Evolutionary conservation across 2,329 filamentous ascomycete species (phyloP).

Genomic region (Colletotrichum filicis): DNA sequence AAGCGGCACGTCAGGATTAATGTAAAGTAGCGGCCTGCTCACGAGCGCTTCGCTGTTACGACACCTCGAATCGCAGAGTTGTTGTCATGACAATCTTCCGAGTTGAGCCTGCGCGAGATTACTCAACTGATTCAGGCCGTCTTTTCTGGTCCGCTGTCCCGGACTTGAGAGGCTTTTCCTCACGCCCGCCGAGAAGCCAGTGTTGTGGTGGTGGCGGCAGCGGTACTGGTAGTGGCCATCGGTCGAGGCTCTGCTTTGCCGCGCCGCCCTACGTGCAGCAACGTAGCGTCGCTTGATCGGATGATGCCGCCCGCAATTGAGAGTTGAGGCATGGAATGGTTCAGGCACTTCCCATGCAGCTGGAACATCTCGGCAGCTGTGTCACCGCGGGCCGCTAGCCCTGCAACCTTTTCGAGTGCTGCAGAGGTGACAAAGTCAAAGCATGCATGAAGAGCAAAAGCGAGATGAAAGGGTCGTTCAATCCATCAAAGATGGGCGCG

Average conservation of each 20-base stretch:
- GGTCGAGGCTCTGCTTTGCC: background rate
- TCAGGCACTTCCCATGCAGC: slow-evolving; percentile 33
- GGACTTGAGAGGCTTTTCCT: background rate
- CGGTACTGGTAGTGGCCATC: slow-evolving; percentile 2
- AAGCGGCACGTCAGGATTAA: background rate
- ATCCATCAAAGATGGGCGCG: slow-evolving; percentile 12
- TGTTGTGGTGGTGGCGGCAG: slow-evolving; percentile 1
- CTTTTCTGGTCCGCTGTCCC: background rate
- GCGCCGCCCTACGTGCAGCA: background rate
- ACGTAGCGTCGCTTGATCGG: slow-evolving; percentile 32
- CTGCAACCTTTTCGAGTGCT: slow-evolving; percentile 19
- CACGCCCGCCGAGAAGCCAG: background rate
- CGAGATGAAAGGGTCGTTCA: slow-evolving; percentile 32
- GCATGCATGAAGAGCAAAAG: slow-evolving; percentile 27
- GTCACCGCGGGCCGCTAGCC: slow-evolving; percentile 23
- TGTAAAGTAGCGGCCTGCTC: background rate
- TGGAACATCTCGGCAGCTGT: slow-evolving; percentile 28
- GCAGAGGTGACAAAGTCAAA: slow-evolving; percentile 12
- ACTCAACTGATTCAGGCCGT: too few species aligned
- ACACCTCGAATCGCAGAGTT: background rate
- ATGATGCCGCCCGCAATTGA: slow-evolving; percentile 20
- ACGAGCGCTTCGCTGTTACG: background rate
- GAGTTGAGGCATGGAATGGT: slow-evolving; percentile 10
- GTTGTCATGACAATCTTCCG: background rate
- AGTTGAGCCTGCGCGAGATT: background rate